Evolutionary conservation across 768 basidiomycete genomes (phyloP).

Genomic region (Mycena metata): DNA sequence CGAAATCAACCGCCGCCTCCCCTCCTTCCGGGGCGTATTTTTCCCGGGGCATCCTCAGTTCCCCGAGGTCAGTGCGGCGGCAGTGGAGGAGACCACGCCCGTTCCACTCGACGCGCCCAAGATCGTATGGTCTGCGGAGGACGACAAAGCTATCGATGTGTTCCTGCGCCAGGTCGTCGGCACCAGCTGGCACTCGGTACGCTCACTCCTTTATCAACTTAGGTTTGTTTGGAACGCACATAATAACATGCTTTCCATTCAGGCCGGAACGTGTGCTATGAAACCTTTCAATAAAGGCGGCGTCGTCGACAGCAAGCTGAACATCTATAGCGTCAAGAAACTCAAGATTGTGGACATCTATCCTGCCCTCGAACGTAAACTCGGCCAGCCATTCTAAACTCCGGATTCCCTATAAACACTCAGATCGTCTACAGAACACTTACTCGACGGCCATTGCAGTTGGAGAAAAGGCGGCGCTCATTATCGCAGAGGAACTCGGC

Average conservation of each 20-base stretch:
- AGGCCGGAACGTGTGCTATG: constrained; percentile 81
- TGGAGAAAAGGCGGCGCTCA: constrained; percentile 73
- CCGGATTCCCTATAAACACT: not conserved
- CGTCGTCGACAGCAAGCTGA: constrained; percentile 72
- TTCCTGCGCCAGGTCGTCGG: constrained; percentile 52
- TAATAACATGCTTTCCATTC: too few species aligned
- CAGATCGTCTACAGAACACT: constrained; percentile 55
- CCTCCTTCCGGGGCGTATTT: too few species aligned
- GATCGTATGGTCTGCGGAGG: constrained; percentile 30
- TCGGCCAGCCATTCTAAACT: not conserved
- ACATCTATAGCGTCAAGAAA: constrained; percentile 70
- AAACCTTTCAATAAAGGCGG: constrained; percentile 70
- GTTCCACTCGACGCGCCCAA: constrained; percentile 55
- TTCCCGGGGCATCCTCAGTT: not conserved
- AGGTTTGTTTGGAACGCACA: constrained; percentile 37
- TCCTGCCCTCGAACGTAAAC: not conserved
- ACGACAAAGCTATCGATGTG: constrained; percentile 50
- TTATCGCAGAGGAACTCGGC: constrained; percentile 68
- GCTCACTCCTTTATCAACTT: constrained; percentile 14
- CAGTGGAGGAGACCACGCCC: constrained; percentile 45
- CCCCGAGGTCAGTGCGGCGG: constrained; percentile 47
- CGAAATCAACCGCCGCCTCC: too few species aligned
- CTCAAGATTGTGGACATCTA: constrained; percentile 70
- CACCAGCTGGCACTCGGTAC: constrained; percentile 63
- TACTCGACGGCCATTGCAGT: constrained; percentile 60